Conservation (phyloP, 1,284 basidiomycete species). For the Malassezia slooffiae region DNA sequence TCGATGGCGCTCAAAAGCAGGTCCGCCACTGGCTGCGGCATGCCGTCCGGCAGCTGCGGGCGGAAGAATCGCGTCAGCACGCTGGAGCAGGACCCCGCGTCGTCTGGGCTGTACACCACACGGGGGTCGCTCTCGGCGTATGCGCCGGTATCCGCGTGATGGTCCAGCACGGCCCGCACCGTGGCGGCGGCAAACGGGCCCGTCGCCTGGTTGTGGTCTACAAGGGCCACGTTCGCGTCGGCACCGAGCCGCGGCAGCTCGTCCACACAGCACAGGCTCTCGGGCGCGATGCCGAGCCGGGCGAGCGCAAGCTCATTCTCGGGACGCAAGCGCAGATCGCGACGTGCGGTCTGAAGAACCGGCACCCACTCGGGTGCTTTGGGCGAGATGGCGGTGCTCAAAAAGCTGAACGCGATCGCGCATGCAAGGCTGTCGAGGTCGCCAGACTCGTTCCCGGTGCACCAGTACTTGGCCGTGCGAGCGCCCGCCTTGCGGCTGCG, state of each 20-base stretch:
- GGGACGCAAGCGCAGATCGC: conserved; percentile 64
- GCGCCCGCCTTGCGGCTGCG: too few species aligned
- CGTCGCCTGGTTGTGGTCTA: conserved; percentile 57
- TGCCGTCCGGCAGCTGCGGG: background rate
- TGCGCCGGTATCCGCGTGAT: conserved; percentile 71
- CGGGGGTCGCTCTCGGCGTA: conserved; percentile 49
- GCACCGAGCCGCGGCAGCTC: conserved; percentile 49
- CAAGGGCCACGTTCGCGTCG: conserved; percentile 59
- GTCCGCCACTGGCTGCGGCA: conserved; percentile 13
- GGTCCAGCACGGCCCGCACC: conserved; percentile 72
- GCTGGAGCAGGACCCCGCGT: conserved; percentile 16
- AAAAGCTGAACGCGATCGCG: conserved; percentile 15
- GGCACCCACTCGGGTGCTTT: conserved; percentile 51
- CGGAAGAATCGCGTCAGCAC: conserved; percentile 13
- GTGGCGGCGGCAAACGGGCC: conserved; percentile 24
- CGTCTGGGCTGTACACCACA: conserved; percentile 9
- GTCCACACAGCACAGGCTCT: conserved; percentile 42
- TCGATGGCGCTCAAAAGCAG: conserved; percentile 45
- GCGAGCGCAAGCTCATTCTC: conserved; percentile 59
- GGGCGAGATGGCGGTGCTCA: too few species aligned
- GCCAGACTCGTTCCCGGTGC: conserved; percentile 26
- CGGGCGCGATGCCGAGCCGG: conserved; percentile 29
- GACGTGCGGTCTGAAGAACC: conserved; percentile 59
- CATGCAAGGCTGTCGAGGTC: conserved; percentile 25
- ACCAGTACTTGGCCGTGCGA: conserved; percentile 1